phyloP scores from a whole-genome alignment of 352 stramenopile genomes.

The Phytophthora foliorum region DNA sequence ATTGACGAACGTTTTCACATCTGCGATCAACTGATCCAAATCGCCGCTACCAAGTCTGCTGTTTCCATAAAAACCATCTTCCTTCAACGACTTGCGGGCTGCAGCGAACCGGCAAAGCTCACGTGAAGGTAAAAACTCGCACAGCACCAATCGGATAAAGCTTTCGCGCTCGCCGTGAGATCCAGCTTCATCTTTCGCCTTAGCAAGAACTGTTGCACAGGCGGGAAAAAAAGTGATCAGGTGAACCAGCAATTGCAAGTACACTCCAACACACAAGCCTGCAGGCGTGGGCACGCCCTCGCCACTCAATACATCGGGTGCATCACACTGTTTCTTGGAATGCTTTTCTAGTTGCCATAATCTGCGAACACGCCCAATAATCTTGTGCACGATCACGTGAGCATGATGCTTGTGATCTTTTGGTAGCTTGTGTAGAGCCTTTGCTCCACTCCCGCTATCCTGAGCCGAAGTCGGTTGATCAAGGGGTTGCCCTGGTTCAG shows the following conservation, averaged over 20 bases:
- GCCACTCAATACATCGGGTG: slow-evolving; percentile 2
- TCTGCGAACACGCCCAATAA: slow-evolving; percentile 63
- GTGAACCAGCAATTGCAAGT: slow-evolving; percentile 78
- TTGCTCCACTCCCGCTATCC: slow-evolving; percentile 39
- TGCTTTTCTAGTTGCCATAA: slow-evolving; percentile 70
- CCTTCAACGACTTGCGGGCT: slow-evolving; percentile 60
- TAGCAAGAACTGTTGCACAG: slow-evolving; percentile 74
- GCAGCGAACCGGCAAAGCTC: slow-evolving; percentile 77
- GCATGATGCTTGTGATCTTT: slow-evolving; percentile 79
- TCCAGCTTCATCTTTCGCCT: slow-evolving; percentile 47
- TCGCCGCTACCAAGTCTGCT: slow-evolving; percentile 36
- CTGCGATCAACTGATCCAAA: slow-evolving; percentile 42
- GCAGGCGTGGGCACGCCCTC: slow-evolving; percentile 18
- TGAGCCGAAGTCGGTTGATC: slow-evolving; percentile 13
- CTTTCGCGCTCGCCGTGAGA: slow-evolving; percentile 37
- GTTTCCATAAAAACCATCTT: slow-evolving; percentile 59
- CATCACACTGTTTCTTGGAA: slow-evolving; percentile 26
- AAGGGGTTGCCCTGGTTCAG: slow-evolving; percentile 15
- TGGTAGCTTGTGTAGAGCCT: slow-evolving; percentile 57
- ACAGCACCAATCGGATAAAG: slow-evolving; percentile 68
- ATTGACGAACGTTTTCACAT: slow-evolving; percentile 53
- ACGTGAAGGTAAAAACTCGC: slow-evolving; percentile 78
- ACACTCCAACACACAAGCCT: slow-evolving; percentile 69
- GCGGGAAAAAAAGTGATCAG: slow-evolving; percentile 76
- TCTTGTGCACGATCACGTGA: slow-evolving; percentile 66